A percentile compares a stretch with the other conserved stretches of the same genome.
phyloP scores from a whole-genome alignment of 2,329 filamentous ascomycete species.

The Golovinomyces cichoracearum region DNA sequence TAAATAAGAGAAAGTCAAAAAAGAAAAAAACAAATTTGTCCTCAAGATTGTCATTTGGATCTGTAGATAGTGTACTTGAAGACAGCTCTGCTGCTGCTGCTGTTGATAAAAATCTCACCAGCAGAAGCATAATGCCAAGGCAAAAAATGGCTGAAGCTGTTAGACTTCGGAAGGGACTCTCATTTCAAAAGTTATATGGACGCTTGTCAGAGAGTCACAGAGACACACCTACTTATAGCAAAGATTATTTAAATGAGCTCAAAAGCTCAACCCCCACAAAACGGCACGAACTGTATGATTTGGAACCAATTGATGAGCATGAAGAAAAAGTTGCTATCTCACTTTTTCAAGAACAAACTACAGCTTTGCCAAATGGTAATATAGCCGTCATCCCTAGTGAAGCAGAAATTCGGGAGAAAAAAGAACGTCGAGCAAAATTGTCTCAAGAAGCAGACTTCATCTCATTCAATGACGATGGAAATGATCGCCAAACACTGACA shows the following conservation, averaged over 20 bases:
- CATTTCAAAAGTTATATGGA: slow-evolving; percentile 5
- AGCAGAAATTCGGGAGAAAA: slow-evolving; percentile 71
- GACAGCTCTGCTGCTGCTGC: slow-evolving; percentile 34
- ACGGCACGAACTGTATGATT: slow-evolving; percentile 28
- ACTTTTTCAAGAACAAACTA: slow-evolving; percentile 35
- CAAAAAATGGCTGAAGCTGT: slow-evolving; percentile 25
- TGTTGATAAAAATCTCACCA: slow-evolving; percentile 35
- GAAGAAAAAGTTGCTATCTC: slow-evolving; percentile 31
- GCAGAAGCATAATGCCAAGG: slow-evolving; percentile 17
- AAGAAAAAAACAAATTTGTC: background rate
- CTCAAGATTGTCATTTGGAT: background rate
- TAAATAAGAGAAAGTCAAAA: background rate
- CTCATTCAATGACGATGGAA: slow-evolving; percentile 32
- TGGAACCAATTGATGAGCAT: slow-evolving; percentile 21
- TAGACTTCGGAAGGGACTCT: background rate
- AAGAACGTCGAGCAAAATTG: slow-evolving; percentile 59
- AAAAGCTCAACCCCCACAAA: slow-evolving; percentile 55
- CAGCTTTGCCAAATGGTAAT: slow-evolving; percentile 25
- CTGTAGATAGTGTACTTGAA: slow-evolving; percentile 21
- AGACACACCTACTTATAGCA: slow-evolving; percentile 55
- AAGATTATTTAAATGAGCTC: slow-evolving; percentile 64
- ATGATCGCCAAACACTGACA: slow-evolving; percentile 19
- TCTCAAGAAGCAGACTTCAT: slow-evolving; percentile 48
- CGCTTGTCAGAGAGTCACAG: slow-evolving; percentile 28
- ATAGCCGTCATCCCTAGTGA: slow-evolving; percentile 43